Evolutionary conservation across 2,329 filamentous ascomycete genomes (phyloP), one percentile per base, ranked within the genome.

Genomic region (Ceratocystis alfenasii): DNA sequence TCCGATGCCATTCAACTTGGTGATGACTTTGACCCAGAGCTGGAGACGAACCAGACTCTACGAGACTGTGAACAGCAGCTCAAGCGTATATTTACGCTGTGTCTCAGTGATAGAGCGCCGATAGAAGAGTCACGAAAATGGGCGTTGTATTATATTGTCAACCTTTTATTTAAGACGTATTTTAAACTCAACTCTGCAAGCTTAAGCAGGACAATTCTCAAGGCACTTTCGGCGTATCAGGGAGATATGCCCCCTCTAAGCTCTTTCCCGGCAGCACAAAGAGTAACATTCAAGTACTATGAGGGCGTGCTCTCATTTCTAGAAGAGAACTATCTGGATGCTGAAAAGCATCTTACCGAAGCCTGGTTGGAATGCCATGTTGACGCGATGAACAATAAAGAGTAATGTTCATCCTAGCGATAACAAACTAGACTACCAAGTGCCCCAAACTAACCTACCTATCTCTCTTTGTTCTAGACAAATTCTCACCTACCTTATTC

Each of bases 231-330:
- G 60, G 92, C 91, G 12, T 87, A 88, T 65, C 78, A 80, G 68
- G 82, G 84, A 57, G 93, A 99, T 71, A 87, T 99, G 78, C 94
- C 94, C 0, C 78, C 83, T 0, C 79, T 96, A 36, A 81, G 87
- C 17, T 79, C 83, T 15, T 99, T 96, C 71, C 93, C 94, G 1
- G 90, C 87, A 72, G 87, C 92, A 2, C 94, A 99, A 72, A 85
- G 90, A 69, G 92, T 96, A 50, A 96, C 93, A 0, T 99, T 96
- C 78, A 93, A 91, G 73, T 99, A 96, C 76, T 97, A 96, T 73
- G 85, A 92, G 70, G 94, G 94, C 10, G 89, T 99, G 4, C 83
- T 99, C n/a, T 83, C 86, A 67, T 99, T 99, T 73, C 76, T 99
- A 4, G 92, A 97, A 69, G 95, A 99, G 74, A 90, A 96, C 72